Conservation (phyloP, 78 protist species). For the Pelomyxa schiedti region DNA sequence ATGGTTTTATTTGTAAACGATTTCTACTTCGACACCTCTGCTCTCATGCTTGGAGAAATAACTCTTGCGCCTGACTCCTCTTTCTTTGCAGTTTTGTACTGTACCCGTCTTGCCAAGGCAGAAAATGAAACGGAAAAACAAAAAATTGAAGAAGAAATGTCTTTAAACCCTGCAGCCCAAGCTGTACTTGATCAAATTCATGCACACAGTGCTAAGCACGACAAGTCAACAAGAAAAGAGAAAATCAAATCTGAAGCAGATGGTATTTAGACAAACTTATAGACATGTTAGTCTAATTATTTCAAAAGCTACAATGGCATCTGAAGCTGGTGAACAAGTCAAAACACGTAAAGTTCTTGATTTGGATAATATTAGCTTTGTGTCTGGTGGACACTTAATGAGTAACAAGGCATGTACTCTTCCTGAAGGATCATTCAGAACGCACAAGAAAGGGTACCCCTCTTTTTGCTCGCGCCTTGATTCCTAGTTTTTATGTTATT, state of each 20-base stretch:
- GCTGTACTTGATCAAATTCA: constrained; percentile 24
- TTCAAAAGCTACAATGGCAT: background rate
- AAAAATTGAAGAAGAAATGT: constrained; percentile 58
- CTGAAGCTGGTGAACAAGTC: background rate
- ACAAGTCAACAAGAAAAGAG: background rate
- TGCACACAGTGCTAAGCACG: constrained; percentile 27
- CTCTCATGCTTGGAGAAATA: background rate
- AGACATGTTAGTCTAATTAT: background rate
- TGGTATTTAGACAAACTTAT: background rate
- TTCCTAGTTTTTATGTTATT: background rate
- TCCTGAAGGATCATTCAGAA: constrained; percentile 62
- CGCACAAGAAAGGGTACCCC: constrained; percentile 60
- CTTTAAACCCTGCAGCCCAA: constrained; percentile 13
- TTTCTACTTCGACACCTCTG: background rate
- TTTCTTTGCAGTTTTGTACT: constrained; percentile 34
- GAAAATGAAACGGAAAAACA: constrained; percentile 51
- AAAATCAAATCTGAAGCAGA: background rate
- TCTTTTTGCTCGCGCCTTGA: no score
- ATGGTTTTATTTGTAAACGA: constrained; percentile 23
- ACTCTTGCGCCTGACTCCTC: background rate
- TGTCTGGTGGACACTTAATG: constrained; percentile 77
- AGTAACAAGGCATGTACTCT: constrained; percentile 50
- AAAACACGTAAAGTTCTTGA: constrained; percentile 32
- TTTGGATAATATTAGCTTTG: constrained; percentile 68
- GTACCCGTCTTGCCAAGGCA: constrained; percentile 58